A percentile compares a stretch with the other conserved stretches of the same genome.
These are phyloP conservation scores for Globisporangium spinosum DNA, from an alignment of 352 stramenopile genomes.

Conservation along the genomic window DNA sequence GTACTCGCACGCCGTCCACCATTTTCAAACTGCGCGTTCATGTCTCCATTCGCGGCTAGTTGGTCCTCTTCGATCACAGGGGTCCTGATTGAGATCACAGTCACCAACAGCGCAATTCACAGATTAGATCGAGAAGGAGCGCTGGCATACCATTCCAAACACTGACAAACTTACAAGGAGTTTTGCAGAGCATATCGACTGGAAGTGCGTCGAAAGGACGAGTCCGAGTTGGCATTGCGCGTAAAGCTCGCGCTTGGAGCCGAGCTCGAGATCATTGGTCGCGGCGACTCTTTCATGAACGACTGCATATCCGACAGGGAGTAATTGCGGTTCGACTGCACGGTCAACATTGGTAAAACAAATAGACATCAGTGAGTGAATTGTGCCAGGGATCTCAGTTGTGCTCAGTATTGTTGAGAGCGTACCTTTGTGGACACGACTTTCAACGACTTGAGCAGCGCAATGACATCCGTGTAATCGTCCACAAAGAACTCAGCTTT, in stretches of 20 bases:
- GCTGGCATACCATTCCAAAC: background rate
- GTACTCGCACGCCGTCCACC: constrained; percentile 4
- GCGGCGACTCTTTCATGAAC: constrained; percentile 50
- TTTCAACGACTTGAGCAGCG: constrained; percentile 84
- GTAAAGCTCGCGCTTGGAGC: constrained; percentile 31
- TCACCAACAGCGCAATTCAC: background rate
- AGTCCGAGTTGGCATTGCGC: constrained; percentile 40
- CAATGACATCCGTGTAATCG: constrained; percentile 93
- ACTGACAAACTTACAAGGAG: constrained; percentile 34
- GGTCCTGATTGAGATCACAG: constrained; percentile 23
- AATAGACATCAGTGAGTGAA: no score
- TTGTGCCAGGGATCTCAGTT: background rate
- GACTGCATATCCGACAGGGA: constrained; percentile 84
- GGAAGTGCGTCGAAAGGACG: constrained; percentile 44
- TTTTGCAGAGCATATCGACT: constrained; percentile 55
- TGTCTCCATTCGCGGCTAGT: constrained; percentile 15
- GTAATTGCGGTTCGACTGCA: constrained; percentile 76
- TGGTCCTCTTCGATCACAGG: constrained; percentile 74
- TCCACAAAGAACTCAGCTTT: constrained; percentile 96
- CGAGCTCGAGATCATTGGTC: constrained; percentile 51
- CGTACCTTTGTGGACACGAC: constrained; percentile 71
- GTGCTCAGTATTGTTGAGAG: background rate
- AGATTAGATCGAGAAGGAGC: background rate
- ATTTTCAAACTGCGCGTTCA: constrained; percentile 11
- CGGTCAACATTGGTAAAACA: background rate